These are phyloP conservation scores for Myxozyma neotropica DNA, from an alignment of 805 yeast species.

Conservation along the genomic window DNA sequence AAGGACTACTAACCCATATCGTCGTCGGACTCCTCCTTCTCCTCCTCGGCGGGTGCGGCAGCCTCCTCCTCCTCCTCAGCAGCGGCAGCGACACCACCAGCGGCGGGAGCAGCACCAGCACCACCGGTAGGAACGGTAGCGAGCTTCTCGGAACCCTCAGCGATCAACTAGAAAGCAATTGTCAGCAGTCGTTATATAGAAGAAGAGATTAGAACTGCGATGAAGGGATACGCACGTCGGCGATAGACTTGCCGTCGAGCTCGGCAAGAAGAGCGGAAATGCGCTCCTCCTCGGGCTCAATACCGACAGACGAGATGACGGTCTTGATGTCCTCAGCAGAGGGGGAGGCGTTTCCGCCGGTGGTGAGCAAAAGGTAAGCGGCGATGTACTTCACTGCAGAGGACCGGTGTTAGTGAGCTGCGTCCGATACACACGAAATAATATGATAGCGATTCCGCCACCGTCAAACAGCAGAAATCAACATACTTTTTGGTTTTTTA, in stretches of 20 bases:
- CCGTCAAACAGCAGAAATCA: too few relatives aligned
- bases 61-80: slow-evolving; percentile 72
- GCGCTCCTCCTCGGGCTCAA: slow-evolving; percentile 90
- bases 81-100: slow-evolving; percentile 70
- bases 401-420: neutral
- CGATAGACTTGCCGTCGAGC: slow-evolving; percentile 90
- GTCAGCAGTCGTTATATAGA: neutral
- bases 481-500: slow-evolving; percentile 15
- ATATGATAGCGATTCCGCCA: neutral
- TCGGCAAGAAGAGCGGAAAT: slow-evolving; percentile 77
- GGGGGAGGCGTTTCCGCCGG: slow-evolving; percentile 95
- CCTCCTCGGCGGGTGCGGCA: slow-evolving; percentile 68
- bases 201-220: too few relatives aligned
- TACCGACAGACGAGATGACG: slow-evolving; percentile 91
- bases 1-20: slow-evolving; percentile 81
- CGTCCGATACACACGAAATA: neutral
- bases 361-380: slow-evolving; percentile 97
- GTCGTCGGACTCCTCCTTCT: slow-evolving; percentile 65
- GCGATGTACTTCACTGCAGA: slow-evolving; percentile 91
- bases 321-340: slow-evolving; percentile 87
- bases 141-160: slow-evolving; percentile 94
- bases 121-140: slow-evolving; percentile 98
- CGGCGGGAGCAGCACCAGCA: slow-evolving; percentile 89
- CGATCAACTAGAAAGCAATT: slow-evolving; percentile 56
- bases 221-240: slow-evolving; percentile 47